A percentile compares a stretch with the other conserved stretches of the same genome.
Evolutionary conservation across 176 grass and related monocot genomes (phyloP).

Genomic region (Guadua angustifolia): DNA sequence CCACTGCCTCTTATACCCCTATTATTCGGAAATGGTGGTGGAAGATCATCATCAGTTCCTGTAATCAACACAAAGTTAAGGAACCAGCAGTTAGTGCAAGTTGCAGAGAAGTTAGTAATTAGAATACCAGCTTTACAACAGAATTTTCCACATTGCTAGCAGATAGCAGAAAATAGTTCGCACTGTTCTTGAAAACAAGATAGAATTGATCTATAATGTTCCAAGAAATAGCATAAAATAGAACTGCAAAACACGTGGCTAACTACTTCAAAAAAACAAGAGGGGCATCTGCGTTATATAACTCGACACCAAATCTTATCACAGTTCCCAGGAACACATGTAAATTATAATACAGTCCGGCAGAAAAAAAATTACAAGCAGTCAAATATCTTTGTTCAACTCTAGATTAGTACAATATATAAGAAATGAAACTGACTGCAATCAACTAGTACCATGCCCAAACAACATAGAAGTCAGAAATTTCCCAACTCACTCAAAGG

Average conservation of each 20-base stretch:
- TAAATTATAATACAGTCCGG: not conserved
- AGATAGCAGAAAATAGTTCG: slow-evolving; percentile 21
- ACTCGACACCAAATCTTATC: not conserved
- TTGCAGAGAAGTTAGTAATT: not conserved
- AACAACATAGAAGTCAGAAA: not conserved
- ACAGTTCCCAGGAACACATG: not conserved
- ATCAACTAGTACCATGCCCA: not conserved
- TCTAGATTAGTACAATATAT: not conserved
- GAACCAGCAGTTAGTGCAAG: slow-evolving; percentile 28
- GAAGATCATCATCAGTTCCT: slow-evolving; percentile 97
- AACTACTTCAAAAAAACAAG: not conserved
- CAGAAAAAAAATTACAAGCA: not conserved
- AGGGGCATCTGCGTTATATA: not conserved
- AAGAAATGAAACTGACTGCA: not conserved
- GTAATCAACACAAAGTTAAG: slow-evolving; percentile 34
- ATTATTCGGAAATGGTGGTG: slow-evolving; percentile 66
- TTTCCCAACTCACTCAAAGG: not conserved
- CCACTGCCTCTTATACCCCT: slow-evolving; percentile 59
- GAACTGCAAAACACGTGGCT: not conserved
- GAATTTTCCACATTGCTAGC: not conserved
- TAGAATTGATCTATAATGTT: slow-evolving; percentile 4
- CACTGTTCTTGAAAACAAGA: slow-evolving; percentile 21
- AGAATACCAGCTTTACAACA: slow-evolving; percentile 7
- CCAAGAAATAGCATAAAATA: slow-evolving; percentile 34
- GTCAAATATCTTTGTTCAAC: not conserved